phyloP scores from a whole-genome alignment of 495 filamentous ascomycete genomes.

The Lichenothelia convexa region DNA sequence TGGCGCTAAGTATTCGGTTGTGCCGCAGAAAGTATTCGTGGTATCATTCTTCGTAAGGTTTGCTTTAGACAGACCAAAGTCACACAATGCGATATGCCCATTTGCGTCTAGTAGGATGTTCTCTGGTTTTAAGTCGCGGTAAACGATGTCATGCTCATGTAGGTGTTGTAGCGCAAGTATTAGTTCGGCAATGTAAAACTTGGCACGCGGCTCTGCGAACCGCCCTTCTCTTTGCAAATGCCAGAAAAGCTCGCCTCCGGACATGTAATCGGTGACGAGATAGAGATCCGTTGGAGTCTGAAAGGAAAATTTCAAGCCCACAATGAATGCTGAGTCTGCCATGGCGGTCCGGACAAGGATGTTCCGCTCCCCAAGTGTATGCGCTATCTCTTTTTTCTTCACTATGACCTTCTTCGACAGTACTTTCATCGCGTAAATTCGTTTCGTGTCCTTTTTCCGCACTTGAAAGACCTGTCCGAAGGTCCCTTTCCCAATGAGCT shows the following conservation, averaged over 20 bases:
- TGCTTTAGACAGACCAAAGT: slow-evolving; percentile 90
- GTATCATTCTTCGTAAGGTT: slow-evolving; percentile 91
- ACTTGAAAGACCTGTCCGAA: slow-evolving; percentile 99
- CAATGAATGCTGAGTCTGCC: slow-evolving; percentile 91
- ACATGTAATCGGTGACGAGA: slow-evolving; percentile 99
- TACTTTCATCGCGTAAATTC: slow-evolving; percentile 98
- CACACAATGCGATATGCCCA: slow-evolving; percentile 69
- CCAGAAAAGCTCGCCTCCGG: slow-evolving; percentile 95
- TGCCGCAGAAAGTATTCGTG: slow-evolving; percentile 97
- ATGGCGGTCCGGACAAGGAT: slow-evolving; percentile 92
- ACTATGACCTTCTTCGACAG: slow-evolving; percentile 98
- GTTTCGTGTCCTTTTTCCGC: slow-evolving; percentile 88
- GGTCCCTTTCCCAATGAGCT: slow-evolving; percentile 91
- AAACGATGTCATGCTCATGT: slow-evolving; percentile 93
- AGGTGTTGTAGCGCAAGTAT: slow-evolving; percentile 91
- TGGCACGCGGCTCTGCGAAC: slow-evolving; percentile 85
- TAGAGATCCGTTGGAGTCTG: slow-evolving; percentile 94
- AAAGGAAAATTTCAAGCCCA: slow-evolving; percentile 96
- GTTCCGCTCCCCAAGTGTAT: slow-evolving; percentile 92
- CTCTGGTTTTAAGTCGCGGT: slow-evolving; percentile 77
- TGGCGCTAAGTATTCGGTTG: slow-evolving; percentile 90
- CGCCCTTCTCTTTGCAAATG: slow-evolving; percentile 94
- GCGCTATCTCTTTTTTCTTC: slow-evolving; percentile 96
- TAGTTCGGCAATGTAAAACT: slow-evolving; percentile 97
- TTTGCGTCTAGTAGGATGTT: slow-evolving; percentile 74